Conservation (phyloP, 2,329 filamentous ascomycete species). For the Chaetomiaceae sp. region DNA sequence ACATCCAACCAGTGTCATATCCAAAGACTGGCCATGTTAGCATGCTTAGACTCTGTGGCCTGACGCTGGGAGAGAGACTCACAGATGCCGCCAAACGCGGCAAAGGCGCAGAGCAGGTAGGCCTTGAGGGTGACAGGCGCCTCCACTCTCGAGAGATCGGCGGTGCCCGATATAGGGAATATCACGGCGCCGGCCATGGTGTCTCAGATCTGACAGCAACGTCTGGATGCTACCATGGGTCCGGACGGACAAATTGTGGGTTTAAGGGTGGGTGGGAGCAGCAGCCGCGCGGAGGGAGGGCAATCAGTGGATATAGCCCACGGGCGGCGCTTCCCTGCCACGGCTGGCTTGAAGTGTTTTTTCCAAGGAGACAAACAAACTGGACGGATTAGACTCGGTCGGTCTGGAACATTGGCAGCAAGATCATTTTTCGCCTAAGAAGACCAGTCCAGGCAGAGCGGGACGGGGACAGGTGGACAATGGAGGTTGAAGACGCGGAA, state of each 20-base stretch:
- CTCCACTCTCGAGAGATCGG: conserved; percentile 51
- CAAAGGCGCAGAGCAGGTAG: conserved; percentile 56
- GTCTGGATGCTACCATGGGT: not conserved
- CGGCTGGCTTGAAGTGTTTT: not conserved
- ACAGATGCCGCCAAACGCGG: conserved; percentile 54
- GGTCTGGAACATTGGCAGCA: conserved; percentile 3
- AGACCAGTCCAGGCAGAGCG: no score
- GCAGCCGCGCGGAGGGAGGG: not conserved
- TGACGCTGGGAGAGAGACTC: conserved; percentile 6
- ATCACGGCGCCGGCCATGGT: conserved; percentile 30
- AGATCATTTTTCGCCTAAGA: not conserved
- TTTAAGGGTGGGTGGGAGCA: not conserved
- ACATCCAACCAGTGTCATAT: conserved; percentile 56
- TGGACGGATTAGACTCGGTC: no score
- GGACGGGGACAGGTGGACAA: no score
- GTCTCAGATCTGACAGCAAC: not conserved
- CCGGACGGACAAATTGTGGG: not conserved
- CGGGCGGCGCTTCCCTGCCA: not conserved
- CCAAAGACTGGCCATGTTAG: conserved; percentile 42
- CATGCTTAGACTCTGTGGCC: not conserved
- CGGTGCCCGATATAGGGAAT: conserved; percentile 33
- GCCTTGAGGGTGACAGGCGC: conserved; percentile 55
- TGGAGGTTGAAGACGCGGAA: no score
- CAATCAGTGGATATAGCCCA: not conserved
- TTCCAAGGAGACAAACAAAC: not conserved